phyloP scores from a whole-genome alignment of 345 rosid genomes.

The Passiflora organensis region DNA sequence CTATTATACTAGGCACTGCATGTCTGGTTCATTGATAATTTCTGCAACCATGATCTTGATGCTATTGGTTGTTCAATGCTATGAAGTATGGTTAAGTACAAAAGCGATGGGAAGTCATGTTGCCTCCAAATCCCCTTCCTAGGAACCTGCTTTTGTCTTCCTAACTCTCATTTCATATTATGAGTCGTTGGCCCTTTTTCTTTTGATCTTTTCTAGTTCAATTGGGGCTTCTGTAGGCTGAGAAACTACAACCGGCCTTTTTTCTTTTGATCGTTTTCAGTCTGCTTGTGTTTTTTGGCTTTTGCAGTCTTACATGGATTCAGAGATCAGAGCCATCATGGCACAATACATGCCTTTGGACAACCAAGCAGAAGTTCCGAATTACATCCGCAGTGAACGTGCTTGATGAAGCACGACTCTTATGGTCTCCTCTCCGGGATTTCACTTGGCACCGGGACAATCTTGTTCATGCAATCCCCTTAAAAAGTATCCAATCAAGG shows the following conservation, averaged over 20 bases:
- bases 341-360: conserved; percentile 98
- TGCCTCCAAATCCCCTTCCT: too few species aligned
- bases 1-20: too few species aligned
- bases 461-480: conserved; percentile 1
- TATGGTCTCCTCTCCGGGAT: not conserved
- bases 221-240: not conserved
- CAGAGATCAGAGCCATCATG: conserved; percentile 96
- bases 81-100: too few species aligned
- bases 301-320: conserved; percentile 91
- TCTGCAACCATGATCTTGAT: too few species aligned
- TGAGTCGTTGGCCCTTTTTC: too few species aligned
- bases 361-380: conserved; percentile 68
- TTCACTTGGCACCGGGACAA: conserved; percentile 2
- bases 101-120: too few species aligned
- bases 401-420: conserved; percentile 31
- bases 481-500: conserved; percentile 6
- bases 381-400: conserved; percentile 51
- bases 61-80: too few species aligned
- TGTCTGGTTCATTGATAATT: too few species aligned
- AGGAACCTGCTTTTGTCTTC: too few species aligned
- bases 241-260: not conserved
- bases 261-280: not conserved
- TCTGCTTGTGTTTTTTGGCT: not conserved
- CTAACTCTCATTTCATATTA: too few species aligned
- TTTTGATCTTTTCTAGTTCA: not conserved